A percentile compares a stretch with the other conserved stretches of the same genome.
These are phyloP conservation scores for Aureobasidium sp. DNA, from an alignment of 2,329 filamentous ascomycete genomes.

Conservation along the genomic window DNA sequence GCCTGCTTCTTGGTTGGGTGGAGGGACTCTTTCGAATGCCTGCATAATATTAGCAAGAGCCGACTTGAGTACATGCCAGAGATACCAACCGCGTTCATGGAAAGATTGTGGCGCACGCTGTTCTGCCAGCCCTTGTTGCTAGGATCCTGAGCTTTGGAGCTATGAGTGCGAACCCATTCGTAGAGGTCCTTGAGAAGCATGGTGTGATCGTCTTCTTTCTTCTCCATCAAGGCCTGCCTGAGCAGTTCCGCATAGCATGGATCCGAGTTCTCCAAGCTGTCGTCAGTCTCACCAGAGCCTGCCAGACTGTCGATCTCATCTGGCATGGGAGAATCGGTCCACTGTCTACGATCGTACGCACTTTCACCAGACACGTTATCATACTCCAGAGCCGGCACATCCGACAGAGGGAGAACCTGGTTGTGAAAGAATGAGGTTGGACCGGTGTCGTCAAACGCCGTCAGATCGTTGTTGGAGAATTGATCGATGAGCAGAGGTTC, in stretches of 20 bases:
- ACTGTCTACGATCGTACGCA: background rate
- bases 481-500: background rate
- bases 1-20: constrained; percentile 39
- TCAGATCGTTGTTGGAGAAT: background rate
- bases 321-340: constrained; percentile 3
- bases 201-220: constrained; percentile 36
- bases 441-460: background rate
- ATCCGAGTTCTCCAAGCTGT: constrained; percentile 21
- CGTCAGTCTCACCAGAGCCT: background rate
- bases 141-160: constrained; percentile 61
- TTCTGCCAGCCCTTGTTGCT: constrained; percentile 74
- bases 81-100: constrained; percentile 78
- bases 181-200: constrained; percentile 86
- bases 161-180: constrained; percentile 79
- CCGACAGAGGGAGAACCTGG: background rate
- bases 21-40: constrained; percentile 48
- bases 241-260: constrained; percentile 70
- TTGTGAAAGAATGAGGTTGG: background rate
- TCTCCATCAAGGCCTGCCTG: constrained; percentile 63
- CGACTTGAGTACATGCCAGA: background rate
- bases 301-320: background rate
- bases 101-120: constrained; percentile 89
- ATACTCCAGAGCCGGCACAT: constrained; percentile 8
- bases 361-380: background rate
- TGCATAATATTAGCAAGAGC: constrained; percentile 25